Evolutionary conservation across 2,329 filamentous ascomycete genomes (phyloP), one percentile per base, ranked within the genome.

Genomic region (Xenosphaeropsis pyriputrescens): DNA sequence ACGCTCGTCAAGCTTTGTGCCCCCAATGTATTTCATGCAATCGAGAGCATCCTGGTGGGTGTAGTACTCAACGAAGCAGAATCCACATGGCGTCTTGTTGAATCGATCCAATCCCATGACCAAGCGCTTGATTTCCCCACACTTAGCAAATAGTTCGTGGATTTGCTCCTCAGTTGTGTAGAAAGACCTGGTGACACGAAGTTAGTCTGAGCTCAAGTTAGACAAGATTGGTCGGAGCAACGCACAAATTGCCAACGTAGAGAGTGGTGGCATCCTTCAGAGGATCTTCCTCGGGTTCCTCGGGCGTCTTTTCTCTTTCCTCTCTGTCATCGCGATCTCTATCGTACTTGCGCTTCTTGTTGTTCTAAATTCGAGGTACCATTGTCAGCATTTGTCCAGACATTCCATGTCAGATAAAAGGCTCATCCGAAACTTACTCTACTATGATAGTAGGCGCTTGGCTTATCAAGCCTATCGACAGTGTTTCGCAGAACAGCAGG

Each of bases 1-100:
- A 50, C 91, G 79, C 68, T 98, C 91, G 59, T 98, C 91, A 34
- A 98, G 73, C 66, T 98, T 98, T 29, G 91, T 98, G 41, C 91
- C 91, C 39, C 91, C 91, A 52, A 98, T 80, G 58, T 96, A 98
- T 63, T 96, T 98, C 78, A 98, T 79, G 62, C 89, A 96, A 58
- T 98, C 91, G 36, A 98, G 71, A 7, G 91, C 91, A 59, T 98
- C 91, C 56, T 94, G 81, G 59, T 96, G 91, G 19, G 80, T 95
- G 66, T 95, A 96, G 65, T 98, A 98, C 63, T 98, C 91, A 53
- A 98, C 91, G 56, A 98, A 98, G 68, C 91, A 98, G 69, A 98
- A 98, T 31, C 91, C 91, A 61, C 91, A 98, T 1, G 91, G 91
- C 1, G 91, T 98, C 67, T 98, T 98, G 61, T 82, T 83, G 67